These are phyloP conservation scores for Odontarrhena argentea DNA, from an alignment of 345 rosid species.

Conservation along the genomic window DNA sequence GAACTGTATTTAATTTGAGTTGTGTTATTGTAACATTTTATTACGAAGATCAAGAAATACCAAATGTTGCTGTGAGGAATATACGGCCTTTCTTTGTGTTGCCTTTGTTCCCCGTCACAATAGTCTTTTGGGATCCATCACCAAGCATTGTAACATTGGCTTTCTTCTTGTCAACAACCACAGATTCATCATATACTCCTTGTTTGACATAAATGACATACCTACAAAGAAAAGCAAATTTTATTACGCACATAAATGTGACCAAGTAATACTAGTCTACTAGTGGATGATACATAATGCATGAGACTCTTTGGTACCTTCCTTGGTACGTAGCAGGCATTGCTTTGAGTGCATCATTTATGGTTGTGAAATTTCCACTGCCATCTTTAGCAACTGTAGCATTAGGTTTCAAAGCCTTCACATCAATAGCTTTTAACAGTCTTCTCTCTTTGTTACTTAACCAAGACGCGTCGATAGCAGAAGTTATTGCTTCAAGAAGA, in stretches of 20 bases:
- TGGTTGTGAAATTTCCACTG: slow-evolving; percentile 73
- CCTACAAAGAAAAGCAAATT: slow-evolving; percentile 41
- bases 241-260: background rate
- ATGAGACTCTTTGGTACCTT: slow-evolving; percentile 46
- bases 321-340: slow-evolving; percentile 59
- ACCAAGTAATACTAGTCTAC: background rate
- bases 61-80: slow-evolving; percentile 65
- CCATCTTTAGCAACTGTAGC: slow-evolving; percentile 81
- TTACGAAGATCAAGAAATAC: slow-evolving; percentile 45
- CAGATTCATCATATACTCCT: slow-evolving; percentile 74
- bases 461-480: slow-evolving; percentile 46
- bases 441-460: slow-evolving; percentile 59
- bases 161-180: slow-evolving; percentile 56
- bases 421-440: slow-evolving; percentile 48
- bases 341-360: slow-evolving; percentile 63
- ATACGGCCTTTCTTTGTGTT: slow-evolving; percentile 58
- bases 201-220: slow-evolving; percentile 66
- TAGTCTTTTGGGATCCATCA: slow-evolving; percentile 80
- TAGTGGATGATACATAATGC: background rate
- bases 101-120: slow-evolving; percentile 69
- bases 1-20: too few species aligned
- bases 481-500: slow-evolving; percentile 45
- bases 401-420: slow-evolving; percentile 51
- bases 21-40: too few species aligned
- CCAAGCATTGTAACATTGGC: slow-evolving; percentile 68